A percentile compares a stretch with the other conserved stretches of the same genome.
Evolutionary conservation across 1,284 basidiomycete species (phyloP).

Genomic region (Sphaerobolus stellatus): DNA sequence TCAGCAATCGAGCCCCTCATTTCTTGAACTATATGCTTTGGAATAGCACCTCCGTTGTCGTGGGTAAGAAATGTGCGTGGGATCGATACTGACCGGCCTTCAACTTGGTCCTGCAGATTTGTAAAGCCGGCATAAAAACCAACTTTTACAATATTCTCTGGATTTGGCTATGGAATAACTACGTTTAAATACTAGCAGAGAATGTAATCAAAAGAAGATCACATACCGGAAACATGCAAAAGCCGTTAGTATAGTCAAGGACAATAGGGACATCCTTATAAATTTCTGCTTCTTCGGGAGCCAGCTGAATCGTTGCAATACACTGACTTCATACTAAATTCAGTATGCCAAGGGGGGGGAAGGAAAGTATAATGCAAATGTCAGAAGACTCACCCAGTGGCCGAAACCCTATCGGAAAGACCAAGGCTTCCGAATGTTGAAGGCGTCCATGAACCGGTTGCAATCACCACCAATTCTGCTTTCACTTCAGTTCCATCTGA

Average conservation of each 20-base stretch:
- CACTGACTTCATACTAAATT: constrained; percentile 56
- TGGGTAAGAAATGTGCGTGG: constrained; percentile 63
- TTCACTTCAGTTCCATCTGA: constrained; percentile 55
- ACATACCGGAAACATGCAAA: constrained; percentile 77
- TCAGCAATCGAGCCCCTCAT: constrained; percentile 54
- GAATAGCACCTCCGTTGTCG: constrained; percentile 61
- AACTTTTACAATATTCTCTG: constrained; percentile 65
- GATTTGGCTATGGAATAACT: constrained; percentile 55
- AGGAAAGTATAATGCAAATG: not conserved
- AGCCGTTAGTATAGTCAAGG: constrained; percentile 64
- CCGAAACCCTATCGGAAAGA: constrained; percentile 51
- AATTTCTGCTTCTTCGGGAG: constrained; percentile 58
- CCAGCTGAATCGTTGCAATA: constrained; percentile 74
- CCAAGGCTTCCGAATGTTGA: constrained; percentile 66
- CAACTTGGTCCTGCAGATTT: constrained; percentile 34
- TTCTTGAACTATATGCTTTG: constrained; percentile 47
- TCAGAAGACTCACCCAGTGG: constrained; percentile 59
- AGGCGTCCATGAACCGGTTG: constrained; percentile 82
- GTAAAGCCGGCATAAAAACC: constrained; percentile 69
- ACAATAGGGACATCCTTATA: constrained; percentile 73
- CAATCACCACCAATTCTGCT: constrained; percentile 62
- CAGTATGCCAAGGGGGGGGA: not conserved
- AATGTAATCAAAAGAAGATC: not conserved
- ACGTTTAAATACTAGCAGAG: not conserved
- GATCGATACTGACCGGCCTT: constrained; percentile 48